Conservation (phyloP, 179 eudicot species). For the Amaranthus tricolor region DNA sequence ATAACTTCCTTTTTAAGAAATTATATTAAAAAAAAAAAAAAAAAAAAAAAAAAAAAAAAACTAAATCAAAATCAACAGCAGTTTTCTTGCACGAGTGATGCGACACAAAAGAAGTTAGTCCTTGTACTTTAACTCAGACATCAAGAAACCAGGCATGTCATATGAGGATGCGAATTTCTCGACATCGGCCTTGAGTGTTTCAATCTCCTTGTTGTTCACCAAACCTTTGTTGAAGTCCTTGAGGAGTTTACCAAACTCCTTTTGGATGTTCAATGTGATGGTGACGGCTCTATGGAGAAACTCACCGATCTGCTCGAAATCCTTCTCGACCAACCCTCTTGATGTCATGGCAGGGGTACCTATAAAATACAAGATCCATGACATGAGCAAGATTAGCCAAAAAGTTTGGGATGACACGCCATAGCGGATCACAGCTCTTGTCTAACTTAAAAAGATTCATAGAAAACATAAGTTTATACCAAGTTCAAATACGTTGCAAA, state of each 20-base stretch:
- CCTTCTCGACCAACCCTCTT: constrained; percentile 92
- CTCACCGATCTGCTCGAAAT: constrained; percentile 93
- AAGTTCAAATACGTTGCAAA: too few species aligned
- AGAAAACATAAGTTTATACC: too few species aligned
- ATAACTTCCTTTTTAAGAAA: too few species aligned
- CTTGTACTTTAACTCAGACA: constrained; percentile 88
- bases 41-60: too few species aligned
- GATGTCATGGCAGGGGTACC: constrained; percentile 99
- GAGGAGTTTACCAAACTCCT: constrained; percentile 84
- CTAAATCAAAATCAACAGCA: too few species aligned
- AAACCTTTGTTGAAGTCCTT: constrained; percentile 99
- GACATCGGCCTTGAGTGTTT: constrained; percentile 83
- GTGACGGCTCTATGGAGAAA: constrained; percentile 86
- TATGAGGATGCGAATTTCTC: constrained; percentile 79
- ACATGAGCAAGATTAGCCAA: too few species aligned
- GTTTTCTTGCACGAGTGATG: neutral
- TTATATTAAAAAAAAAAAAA: too few species aligned
- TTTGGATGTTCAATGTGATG: constrained; percentile 78
- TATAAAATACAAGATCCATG: constrained; percentile 19
- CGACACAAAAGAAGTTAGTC: constrained; percentile 32
- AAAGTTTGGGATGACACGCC: too few species aligned
- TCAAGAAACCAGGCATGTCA: constrained; percentile 90
- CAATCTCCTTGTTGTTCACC: constrained; percentile 85
- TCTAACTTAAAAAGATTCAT: too few species aligned
- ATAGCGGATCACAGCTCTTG: too few species aligned